Evolutionary conservation across 257 asterid species (phyloP), one percentile per base, ranked within the genome.

Genomic region (Voacanga thouarsii): DNA sequence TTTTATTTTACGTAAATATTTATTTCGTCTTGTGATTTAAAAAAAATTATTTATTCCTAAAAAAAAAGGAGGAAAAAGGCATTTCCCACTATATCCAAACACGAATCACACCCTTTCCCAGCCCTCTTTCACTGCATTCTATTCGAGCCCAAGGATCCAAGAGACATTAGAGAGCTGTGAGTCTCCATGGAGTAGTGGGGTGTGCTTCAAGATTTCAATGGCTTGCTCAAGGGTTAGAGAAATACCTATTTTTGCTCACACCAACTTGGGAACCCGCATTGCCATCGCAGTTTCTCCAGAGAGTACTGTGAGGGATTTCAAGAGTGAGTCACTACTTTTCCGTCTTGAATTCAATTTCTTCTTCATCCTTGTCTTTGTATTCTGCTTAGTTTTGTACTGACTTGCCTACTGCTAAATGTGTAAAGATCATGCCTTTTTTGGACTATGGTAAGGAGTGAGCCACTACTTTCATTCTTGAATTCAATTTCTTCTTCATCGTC

Each of bases 231-330:
- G 61, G 12, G 51, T 23, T 10, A 56, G 45, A 3, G 80, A 80
- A 74, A 77, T 44, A 55, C 82, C 85, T 6, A 84, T 89, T 6
- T 89, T 86, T 67, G 75, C 80, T 12, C 84, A 81, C 51, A 85
- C 96, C 65, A 89, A 89, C 81, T 72, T 87, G 82, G 89, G 89
- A 41, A 89, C 93, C 41, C 89, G 85, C 37, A 77, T 90, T 39
- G 91, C 64, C n/a, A 43, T 88, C 18, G 84, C 87, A 63, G 76
- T 86, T 85, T 80, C 84, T 69, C 84, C 83, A 2, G 77, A 81
- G 37, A 76, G 81, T 75, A 82, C 90, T 14, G 83, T 79, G 0
- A 79, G 70, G 53, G 82, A 84, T 37, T 86, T 90, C 82, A 90
- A 86, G 79, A 79, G 96, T 90, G 72, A 59, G 87, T 74, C 26